Percentiles rank a stretch among this genome's conserved stretches.
These are phyloP conservation scores for Smittium culicis DNA, from an alignment of 371 early-diverging fungal species.

Conservation along the genomic window DNA sequence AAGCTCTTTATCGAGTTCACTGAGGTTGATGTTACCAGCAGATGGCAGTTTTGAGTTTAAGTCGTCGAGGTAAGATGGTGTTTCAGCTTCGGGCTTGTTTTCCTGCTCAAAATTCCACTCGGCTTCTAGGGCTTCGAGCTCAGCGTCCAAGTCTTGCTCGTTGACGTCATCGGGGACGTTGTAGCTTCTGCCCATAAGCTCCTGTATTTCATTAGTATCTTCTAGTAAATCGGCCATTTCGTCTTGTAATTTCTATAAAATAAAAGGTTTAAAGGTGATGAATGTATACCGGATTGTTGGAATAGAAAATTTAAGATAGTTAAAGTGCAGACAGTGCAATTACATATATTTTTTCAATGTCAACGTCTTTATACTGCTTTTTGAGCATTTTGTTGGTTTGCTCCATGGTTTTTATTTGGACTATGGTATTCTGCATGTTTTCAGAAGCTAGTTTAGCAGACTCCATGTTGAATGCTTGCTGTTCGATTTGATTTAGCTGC, in stretches of 20 bases:
- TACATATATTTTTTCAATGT: slow-evolving; percentile 80
- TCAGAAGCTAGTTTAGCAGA: slow-evolving; percentile 87
- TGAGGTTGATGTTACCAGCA: neutral
- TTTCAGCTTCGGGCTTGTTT: neutral
- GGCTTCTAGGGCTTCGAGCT: slow-evolving; percentile 88
- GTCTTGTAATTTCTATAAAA: slow-evolving; percentile 44
- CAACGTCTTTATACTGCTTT: slow-evolving; percentile 82
- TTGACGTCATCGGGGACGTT: slow-evolving; percentile 87
- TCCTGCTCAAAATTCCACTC: slow-evolving; percentile 51
- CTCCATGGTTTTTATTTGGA: slow-evolving; percentile 90
- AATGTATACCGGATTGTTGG: too few species aligned
- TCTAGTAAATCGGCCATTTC: slow-evolving; percentile 94
- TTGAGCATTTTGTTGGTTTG: slow-evolving; percentile 82
- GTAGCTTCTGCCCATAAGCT: slow-evolving; percentile 78
- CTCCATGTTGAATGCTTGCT: slow-evolving; percentile 96
- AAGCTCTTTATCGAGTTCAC: neutral
- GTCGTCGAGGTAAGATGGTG: slow-evolving; percentile 1
- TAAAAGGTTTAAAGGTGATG: neutral
- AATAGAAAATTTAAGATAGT: too few species aligned
- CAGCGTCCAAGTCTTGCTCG: slow-evolving; percentile 93
- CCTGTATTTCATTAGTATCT: slow-evolving; percentile 89
- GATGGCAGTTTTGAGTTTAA: neutral
- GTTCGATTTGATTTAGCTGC: slow-evolving; percentile 81
- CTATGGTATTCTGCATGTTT: slow-evolving; percentile 81
- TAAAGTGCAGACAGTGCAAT: too few species aligned